These are phyloP conservation scores for Fusarium luffae DNA, from an alignment of 2,329 filamentous ascomycete genomes.

Conservation along the genomic window DNA sequence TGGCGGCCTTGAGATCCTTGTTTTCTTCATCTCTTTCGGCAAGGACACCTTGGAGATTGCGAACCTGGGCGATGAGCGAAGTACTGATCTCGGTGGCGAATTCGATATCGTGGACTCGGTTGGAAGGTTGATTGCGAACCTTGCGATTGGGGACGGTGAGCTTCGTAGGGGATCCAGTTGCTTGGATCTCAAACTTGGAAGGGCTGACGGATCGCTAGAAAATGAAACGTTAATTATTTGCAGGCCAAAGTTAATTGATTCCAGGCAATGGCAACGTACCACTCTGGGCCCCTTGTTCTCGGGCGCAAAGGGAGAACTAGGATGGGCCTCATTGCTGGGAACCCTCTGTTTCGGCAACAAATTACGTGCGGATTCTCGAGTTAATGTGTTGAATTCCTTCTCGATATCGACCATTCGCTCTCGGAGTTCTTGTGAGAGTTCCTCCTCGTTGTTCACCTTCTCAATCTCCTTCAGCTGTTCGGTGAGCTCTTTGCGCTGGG, in stretches of 20 bases:
- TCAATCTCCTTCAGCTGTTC: constrained; percentile 88
- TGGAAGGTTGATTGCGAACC: constrained; percentile 88
- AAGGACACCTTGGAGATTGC: constrained; percentile 86
- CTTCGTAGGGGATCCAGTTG: constrained; percentile 88
- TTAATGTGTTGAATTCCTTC: constrained; percentile 94
- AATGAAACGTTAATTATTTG: constrained; percentile 25
- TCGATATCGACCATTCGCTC: constrained; percentile 88
- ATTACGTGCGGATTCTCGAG: constrained; percentile 86
- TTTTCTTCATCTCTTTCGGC: constrained; percentile 89
- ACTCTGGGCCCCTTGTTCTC: constrained; percentile 65
- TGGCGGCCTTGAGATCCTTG: constrained; percentile 78
- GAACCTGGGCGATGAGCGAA: constrained; percentile 91
- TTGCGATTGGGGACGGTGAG: constrained; percentile 87
- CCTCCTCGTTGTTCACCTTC: constrained; percentile 76
- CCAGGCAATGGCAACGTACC: constrained; percentile 55
- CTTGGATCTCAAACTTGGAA: constrained; percentile 84
- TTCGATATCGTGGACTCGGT: constrained; percentile 93
- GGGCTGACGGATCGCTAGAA: constrained; percentile 75
- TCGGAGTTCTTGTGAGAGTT: constrained; percentile 85
- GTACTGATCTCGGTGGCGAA: constrained; percentile 99
- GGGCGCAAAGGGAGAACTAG: constrained; percentile 64
- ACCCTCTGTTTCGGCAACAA: constrained; percentile 88
- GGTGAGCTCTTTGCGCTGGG: constrained; percentile 85
- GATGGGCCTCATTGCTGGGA: constrained; percentile 72
- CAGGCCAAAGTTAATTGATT: background rate